Evolutionary conservation across 2,329 filamentous ascomycete species (phyloP), one percentile per base, ranked within the genome.

Genomic region (Cordyceps cateniannulata): DNA sequence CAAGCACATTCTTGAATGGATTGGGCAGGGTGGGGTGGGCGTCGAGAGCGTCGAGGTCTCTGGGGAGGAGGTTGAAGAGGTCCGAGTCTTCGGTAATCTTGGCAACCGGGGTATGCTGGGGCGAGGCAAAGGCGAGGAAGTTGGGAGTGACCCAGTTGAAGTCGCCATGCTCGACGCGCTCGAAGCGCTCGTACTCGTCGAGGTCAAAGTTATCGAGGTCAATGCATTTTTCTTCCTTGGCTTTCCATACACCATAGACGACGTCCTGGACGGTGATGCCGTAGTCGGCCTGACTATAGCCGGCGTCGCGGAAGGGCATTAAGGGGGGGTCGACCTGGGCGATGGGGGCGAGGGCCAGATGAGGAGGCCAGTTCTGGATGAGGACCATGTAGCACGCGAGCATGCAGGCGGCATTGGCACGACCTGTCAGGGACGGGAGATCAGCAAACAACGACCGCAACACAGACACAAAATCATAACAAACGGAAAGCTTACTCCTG

Each of bases 141-240:
- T 93, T 81, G 9, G 93, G 93, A 6, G 93, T 96, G 62, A 99
- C 85, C 95, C 95, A 99, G 84, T 99, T 99, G 88, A 99, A 99
- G 77, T 99, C 95, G 65, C 95, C 95, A 80, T 97, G 92, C 73
- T 99, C 95, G 22, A 99, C 95, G 62, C 95, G 85, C 78, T 99
- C 95, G 69, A 85, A 99, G 72, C 85, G 89, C 77, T 99, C 95
- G 73, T 99, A 99, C 84, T 97, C 91, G 77, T 97, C 93, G 22
- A 99, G 83, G 69, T 93, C 93, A 72, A 99, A 99, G 72, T 95
- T 91, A 72, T 96, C 92, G 62, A 99, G 80, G 59, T 90, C 90
- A 71, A 93, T 96, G 69, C 96, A 87, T 52, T 89, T 88, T 75
- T 97, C 91, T 72, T 99, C 95, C 79, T 98, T 99, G 50, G 95